Evolutionary conservation across 1,284 basidiomycete genomes (phyloP), one percentile per base, ranked within the genome.

Genomic region (Microbotryum scabiosae): DNA sequence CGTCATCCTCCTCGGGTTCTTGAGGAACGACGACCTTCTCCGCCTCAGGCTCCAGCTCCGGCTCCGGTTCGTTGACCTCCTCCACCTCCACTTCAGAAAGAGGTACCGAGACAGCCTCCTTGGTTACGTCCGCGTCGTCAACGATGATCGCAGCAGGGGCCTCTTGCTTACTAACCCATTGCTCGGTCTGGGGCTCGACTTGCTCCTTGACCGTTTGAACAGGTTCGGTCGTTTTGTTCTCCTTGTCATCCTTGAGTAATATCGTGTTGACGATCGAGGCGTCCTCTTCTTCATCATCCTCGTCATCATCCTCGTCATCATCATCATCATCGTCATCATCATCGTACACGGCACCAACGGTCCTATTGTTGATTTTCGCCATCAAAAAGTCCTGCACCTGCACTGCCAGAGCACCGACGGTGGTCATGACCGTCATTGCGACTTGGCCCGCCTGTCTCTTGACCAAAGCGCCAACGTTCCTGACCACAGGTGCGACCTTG

Each of bases 401-500:
- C 44, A 1, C 10, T 30, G 10, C 50, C 20, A 54, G 41, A 12
- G 8, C 23, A 26, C 2, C 47, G 12, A 45, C 51, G 8, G 47
- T 16, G 1, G 47, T n/a, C 32, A 23, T 30, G 14, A 54, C 4
- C 20, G 7, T 21, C 23, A 28, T 46, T n/a, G 25, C 28, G 21
- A 28, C 32, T n/a, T 28, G 51, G 2, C 32, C n/a, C 16, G 18
- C 25, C 4, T 51, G 45, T n/a, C 44, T 53, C 36, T 32, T 51
- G 44, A 23, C 52, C 21, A 59, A 28, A 0, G 41, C 57, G 6
- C 46, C 51, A 9, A 59, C 56, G 1, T 52, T 61, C 3, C 49
- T 56, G 18, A 59, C 54, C 12, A 57, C 57, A 2, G 54, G 28
- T 16, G 54, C 50, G 18, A 51, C 48, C 2, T 36, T 51, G 6